Conservation (phyloP, 23 red algal species). For the Gracilariopsis chorda region DNA sequence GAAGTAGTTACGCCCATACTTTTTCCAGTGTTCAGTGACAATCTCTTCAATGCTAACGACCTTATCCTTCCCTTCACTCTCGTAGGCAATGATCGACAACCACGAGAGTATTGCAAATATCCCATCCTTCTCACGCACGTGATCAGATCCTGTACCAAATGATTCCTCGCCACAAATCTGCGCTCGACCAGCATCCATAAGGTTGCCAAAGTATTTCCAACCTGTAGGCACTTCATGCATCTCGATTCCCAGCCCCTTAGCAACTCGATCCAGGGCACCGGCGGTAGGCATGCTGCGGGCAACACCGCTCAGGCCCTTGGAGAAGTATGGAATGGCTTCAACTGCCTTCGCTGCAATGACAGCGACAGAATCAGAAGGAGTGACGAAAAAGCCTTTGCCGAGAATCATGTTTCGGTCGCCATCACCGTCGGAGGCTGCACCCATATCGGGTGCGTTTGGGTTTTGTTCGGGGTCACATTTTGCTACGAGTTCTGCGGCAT, state of each 20-base stretch:
- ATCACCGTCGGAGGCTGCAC: conserved; percentile 93
- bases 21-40: conserved; percentile 75
- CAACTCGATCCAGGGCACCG: conserved; percentile 82
- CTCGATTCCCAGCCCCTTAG: conserved; percentile 41
- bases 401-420: conserved; percentile 98
- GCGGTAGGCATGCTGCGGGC: conserved; percentile 90
- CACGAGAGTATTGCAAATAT: conserved; percentile 87
- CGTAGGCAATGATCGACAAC: conserved; percentile 78
- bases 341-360: conserved; percentile 85
- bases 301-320: conserved; percentile 68
- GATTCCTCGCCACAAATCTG: conserved; percentile 93
- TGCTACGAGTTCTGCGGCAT: conserved; percentile 61
- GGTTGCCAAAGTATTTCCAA: conserved; percentile 97
- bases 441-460: conserved; percentile 57
- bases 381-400: conserved; percentile 78
- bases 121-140: conserved; percentile 96
- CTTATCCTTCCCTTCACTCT: conserved; percentile 20
- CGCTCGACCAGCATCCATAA: conserved; percentile 85
- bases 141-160: conserved; percentile 78
- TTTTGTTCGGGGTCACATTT: conserved; percentile 2
- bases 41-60: conserved; percentile 75
- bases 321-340: conserved; percentile 67
- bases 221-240: conserved; percentile 85
- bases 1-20: conserved; percentile 90
- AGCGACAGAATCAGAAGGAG: conserved; percentile 92